phyloP scores from a whole-genome alignment of 306 rosid species.

The Gleditsia sinensis region DNA sequence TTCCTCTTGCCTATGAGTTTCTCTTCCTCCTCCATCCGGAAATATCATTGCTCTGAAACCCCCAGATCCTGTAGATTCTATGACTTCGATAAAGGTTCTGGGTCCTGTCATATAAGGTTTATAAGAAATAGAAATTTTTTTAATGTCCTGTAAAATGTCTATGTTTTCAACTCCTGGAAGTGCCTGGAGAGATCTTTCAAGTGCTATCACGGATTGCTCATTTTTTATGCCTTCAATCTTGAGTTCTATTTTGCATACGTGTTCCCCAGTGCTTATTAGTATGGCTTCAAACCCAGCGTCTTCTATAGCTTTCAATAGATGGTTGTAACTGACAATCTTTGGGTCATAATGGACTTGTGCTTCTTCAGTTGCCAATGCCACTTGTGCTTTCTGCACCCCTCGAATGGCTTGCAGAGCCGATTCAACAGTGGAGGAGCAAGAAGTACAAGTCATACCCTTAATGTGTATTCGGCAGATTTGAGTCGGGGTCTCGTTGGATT shows the following conservation, averaged over 20 bases:
- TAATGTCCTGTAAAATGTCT: slow-evolving; percentile 16
- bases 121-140: slow-evolving; percentile 62
- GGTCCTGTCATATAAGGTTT: slow-evolving; percentile 63
- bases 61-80: slow-evolving; percentile 58
- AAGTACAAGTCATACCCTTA: slow-evolving; percentile 76
- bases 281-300: slow-evolving; percentile 61
- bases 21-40: slow-evolving; percentile 51
- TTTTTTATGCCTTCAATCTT: slow-evolving; percentile 51
- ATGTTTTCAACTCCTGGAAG: slow-evolving; percentile 57
- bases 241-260: slow-evolving; percentile 62
- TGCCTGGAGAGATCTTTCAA: slow-evolving; percentile 51
- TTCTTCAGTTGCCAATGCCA: slow-evolving; percentile 78
- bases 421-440: slow-evolving; percentile 74
- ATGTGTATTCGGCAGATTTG: slow-evolving; percentile 66
- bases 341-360: slow-evolving; percentile 65
- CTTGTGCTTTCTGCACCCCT: slow-evolving; percentile 65
- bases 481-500: slow-evolving; percentile 26
- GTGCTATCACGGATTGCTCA: slow-evolving; percentile 34
- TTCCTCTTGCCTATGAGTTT: slow-evolving; percentile 48
- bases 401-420: slow-evolving; percentile 54
- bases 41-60: slow-evolving; percentile 60
- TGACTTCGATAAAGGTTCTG: slow-evolving; percentile 58
- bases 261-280: slow-evolving; percentile 56
- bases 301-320: slow-evolving; percentile 48
- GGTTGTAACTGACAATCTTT: slow-evolving; percentile 43